Evolutionary conservation across 1,284 basidiomycete species (phyloP).

Genomic region (Ceratobasidium sp.): DNA sequence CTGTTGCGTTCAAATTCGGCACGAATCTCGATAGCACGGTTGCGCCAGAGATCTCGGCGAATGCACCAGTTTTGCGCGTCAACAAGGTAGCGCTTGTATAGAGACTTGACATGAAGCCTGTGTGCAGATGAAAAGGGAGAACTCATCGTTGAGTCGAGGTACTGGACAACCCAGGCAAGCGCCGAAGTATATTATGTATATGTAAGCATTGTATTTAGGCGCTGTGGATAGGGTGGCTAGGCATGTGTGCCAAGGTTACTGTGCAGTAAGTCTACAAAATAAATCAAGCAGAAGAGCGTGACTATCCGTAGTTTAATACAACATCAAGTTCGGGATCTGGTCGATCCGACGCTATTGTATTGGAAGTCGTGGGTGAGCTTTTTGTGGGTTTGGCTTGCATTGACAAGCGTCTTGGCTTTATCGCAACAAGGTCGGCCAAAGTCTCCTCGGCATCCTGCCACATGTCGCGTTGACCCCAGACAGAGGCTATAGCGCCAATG

Average conservation of each 20-base stretch:
- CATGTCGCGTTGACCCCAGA: constrained; percentile 49
- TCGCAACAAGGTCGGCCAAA: constrained; percentile 23
- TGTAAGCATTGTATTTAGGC: constrained; percentile 17
- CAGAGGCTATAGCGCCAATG: constrained; percentile 44
- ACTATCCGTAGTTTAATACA: constrained; percentile 37
- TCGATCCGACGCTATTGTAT: background rate
- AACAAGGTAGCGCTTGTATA: constrained; percentile 88
- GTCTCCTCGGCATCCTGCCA: constrained; percentile 48
- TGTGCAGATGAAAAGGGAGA: constrained; percentile 82
- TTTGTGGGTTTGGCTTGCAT: too few relatives aligned
- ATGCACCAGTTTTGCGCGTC: constrained; percentile 93
- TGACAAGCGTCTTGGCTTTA: constrained; percentile 5
- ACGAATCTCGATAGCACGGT: constrained; percentile 84
- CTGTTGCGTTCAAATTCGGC: constrained; percentile 94
- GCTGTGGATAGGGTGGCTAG: constrained; percentile 27
- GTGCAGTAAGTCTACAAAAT: background rate
- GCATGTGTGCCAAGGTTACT: constrained; percentile 9
- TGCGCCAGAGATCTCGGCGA: constrained; percentile 86
- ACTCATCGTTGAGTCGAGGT: constrained; percentile 44
- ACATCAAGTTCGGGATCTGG: constrained; percentile 39
- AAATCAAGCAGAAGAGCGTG: background rate
- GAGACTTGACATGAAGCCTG: constrained; percentile 88
- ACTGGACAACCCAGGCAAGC: background rate
- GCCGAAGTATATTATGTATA: background rate
- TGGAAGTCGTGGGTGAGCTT: background rate